A percentile compares a stretch with the other conserved stretches of the same genome.
phyloP scores from a whole-genome alignment of 768 basidiomycete species.

The Mycena belliarum region DNA sequence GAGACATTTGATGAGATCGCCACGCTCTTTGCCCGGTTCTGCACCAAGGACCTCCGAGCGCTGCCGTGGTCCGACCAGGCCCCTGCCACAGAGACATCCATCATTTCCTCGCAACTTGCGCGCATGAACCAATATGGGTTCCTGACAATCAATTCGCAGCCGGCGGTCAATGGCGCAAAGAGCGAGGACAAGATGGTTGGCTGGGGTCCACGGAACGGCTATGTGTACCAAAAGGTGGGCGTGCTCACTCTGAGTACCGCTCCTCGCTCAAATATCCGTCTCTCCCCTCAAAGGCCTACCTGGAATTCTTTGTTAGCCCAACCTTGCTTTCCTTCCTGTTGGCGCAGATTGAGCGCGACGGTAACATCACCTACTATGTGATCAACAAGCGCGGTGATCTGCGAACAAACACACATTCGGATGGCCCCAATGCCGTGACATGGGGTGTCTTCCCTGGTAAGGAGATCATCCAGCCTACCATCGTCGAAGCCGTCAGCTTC shows the following conservation, averaged over 20 bases:
- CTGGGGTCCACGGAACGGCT: slow-evolving; percentile 94
- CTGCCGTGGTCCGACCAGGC: slow-evolving; percentile 95
- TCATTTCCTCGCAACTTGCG: slow-evolving; percentile 77
- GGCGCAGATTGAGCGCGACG: slow-evolving; percentile 81
- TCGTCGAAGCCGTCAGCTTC: slow-evolving; percentile 96
- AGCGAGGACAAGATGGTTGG: slow-evolving; percentile 87
- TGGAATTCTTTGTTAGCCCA: slow-evolving; percentile 92
- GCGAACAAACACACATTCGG: slow-evolving; percentile 90
- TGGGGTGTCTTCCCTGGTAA: slow-evolving; percentile 99
- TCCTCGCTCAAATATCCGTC: too few relatives aligned
- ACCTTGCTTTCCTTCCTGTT: slow-evolving; percentile 71
- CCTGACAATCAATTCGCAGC: slow-evolving; percentile 96
- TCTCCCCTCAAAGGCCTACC: slow-evolving; percentile 71
- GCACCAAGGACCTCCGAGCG: slow-evolving; percentile 65
- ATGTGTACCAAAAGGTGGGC: slow-evolving; percentile 89
- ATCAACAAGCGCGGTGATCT: slow-evolving; percentile 96
- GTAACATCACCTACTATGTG: slow-evolving; percentile 92
- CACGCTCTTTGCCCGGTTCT: slow-evolving; percentile 82
- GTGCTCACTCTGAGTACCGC: neutral
- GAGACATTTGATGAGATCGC: slow-evolving; percentile 63
- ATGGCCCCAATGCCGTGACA: slow-evolving; percentile 97
- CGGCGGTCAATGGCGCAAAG: slow-evolving; percentile 86
- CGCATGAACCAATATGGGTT: slow-evolving; percentile 91
- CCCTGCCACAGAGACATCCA: slow-evolving; percentile 79
- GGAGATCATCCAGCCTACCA: slow-evolving; percentile 94